Evolutionary conservation across 148 eudicot species (phyloP).

Genomic region (Amaranthus hypochondriacus): DNA sequence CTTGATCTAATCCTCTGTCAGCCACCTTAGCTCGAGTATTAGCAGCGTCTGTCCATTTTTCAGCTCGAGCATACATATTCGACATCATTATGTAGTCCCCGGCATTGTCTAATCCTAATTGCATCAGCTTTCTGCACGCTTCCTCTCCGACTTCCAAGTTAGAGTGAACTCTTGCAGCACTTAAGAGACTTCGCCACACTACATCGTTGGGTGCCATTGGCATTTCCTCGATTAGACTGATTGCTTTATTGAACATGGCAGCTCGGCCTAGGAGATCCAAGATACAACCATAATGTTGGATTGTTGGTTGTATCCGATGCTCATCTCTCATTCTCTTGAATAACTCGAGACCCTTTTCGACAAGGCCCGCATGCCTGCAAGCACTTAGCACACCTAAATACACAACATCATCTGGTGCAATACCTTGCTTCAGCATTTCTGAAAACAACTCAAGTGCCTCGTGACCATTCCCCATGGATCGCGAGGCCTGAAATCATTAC

Average conservation of each 20-base stretch:
- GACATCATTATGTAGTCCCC: constrained; percentile 50
- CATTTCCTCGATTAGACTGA: constrained; percentile 42
- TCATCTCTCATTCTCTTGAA: constrained; percentile 42
- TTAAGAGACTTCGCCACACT: constrained; percentile 50
- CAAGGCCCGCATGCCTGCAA: constrained; percentile 52
- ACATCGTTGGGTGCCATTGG: constrained; percentile 51
- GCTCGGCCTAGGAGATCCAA: constrained; percentile 56
- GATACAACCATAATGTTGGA: constrained; percentile 62
- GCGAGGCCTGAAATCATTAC: constrained; percentile 61
- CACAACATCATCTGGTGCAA: constrained; percentile 50
- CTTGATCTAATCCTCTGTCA: constrained; percentile 31
- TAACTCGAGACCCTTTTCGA: constrained; percentile 34
- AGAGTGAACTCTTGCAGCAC: constrained; percentile 39
- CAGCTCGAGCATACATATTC: constrained; percentile 47
- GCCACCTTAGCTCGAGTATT: constrained; percentile 31
- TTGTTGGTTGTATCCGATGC: constrained; percentile 40
- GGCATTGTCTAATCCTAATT: constrained; percentile 24
- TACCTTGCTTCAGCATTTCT: constrained; percentile 44
- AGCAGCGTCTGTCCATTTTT: constrained; percentile 44
- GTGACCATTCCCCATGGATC: constrained; percentile 34
- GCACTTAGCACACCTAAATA: constrained; percentile 59
- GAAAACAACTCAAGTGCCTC: constrained; percentile 42
- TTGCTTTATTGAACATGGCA: constrained; percentile 46
- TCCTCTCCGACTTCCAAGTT: constrained; percentile 43
- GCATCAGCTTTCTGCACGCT: constrained; percentile 34